Conservation (phyloP, 2,329 filamentous ascomycete genomes). For the Nemania diffusa region DNA sequence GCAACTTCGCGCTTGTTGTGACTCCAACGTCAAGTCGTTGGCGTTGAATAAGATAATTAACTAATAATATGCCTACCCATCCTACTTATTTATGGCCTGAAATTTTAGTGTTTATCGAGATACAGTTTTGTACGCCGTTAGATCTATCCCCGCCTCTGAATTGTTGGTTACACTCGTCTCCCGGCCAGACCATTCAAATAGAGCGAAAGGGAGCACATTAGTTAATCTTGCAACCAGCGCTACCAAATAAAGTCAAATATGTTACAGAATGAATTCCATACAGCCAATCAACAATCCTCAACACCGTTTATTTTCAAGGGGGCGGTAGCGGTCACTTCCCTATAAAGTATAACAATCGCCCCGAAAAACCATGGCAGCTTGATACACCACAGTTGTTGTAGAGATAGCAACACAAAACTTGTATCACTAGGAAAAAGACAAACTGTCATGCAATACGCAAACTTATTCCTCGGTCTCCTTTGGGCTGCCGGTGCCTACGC, state of each 20-base stretch:
- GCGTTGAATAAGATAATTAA: background rate
- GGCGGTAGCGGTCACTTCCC: background rate
- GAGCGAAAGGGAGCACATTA: slow-evolving; percentile 12
- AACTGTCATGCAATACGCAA: slow-evolving; percentile 17
- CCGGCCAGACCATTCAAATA: background rate
- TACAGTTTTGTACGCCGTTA: background rate
- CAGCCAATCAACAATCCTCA: background rate
- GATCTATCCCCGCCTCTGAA: background rate
- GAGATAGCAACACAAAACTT: background rate
- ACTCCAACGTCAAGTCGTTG: too few relatives aligned
- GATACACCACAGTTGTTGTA: background rate
- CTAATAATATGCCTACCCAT: background rate
- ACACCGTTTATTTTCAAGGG: background rate
- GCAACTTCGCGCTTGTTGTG: background rate
- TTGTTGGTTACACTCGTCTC: slow-evolving; percentile 7
- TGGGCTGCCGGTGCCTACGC: slow-evolving; percentile 9
- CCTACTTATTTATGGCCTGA: background rate
- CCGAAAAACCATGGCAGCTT: background rate
- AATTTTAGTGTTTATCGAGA: background rate
- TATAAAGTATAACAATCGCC: slow-evolving; percentile 21
- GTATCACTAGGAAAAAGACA: background rate
- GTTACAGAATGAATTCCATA: background rate
- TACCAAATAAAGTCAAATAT: background rate
- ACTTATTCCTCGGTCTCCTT: slow-evolving; percentile 11
- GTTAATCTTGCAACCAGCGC: background rate